A percentile compares a stretch with the other conserved stretches of the same genome.
Evolutionary conservation across 306 rosid species (phyloP).

Genomic region (Corylus avellana): DNA sequence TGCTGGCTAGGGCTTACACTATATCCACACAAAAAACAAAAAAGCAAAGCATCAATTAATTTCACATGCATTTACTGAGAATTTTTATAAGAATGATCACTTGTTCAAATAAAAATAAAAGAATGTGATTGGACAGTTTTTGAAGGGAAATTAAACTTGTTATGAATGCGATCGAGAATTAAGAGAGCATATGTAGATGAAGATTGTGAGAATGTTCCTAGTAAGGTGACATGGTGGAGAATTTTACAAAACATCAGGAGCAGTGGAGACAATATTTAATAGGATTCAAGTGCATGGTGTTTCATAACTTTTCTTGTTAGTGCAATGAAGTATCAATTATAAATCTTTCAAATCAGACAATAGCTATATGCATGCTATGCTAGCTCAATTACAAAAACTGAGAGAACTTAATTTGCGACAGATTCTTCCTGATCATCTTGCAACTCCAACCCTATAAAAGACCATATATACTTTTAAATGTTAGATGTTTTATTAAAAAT

Average conservation of each 20-base stretch:
- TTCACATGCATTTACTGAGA: too few relatives aligned
- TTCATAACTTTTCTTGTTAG: not conserved
- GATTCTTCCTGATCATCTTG: constrained; percentile 29
- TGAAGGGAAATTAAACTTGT: not conserved
- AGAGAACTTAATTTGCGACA: constrained; percentile 9
- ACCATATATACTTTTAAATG: too few relatives aligned
- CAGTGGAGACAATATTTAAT: not conserved
- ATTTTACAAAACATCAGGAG: not conserved
- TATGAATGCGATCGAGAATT: not conserved
- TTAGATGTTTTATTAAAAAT: too few relatives aligned
- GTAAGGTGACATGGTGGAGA: not conserved
- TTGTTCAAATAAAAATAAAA: not conserved
- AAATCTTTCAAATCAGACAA: constrained; percentile 24
- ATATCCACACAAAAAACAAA: too few relatives aligned
- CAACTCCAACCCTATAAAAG: constrained; percentile 17
- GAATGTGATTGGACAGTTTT: not conserved
- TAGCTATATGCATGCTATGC: not conserved
- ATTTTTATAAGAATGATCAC: too few relatives aligned
- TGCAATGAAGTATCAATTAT: not conserved
- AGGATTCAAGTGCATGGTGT: not conserved
- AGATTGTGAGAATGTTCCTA: not conserved
- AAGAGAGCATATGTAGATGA: not conserved
- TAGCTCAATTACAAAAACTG: constrained; percentile 8
- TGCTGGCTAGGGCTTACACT: too few relatives aligned
- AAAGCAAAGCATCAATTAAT: too few relatives aligned